A percentile compares a stretch with the other conserved stretches of the same genome.
Conservation (phyloP, 2,329 filamentous ascomycete genomes). For the Dichotomopilus funicola region DNA sequence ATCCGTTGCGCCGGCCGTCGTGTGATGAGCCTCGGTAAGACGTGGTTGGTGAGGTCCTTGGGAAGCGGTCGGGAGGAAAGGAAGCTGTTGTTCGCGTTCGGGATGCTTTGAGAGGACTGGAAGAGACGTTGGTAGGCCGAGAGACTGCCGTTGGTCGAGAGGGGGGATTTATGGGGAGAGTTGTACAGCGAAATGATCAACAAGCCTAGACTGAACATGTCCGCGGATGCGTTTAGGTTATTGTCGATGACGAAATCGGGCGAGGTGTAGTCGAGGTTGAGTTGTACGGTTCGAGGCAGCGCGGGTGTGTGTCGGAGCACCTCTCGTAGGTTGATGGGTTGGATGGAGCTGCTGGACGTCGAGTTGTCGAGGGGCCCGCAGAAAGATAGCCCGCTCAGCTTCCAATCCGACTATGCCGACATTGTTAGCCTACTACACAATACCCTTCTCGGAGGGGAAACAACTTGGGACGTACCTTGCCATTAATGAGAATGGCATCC, state of each 20-base stretch:
- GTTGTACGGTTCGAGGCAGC: slow-evolving; percentile 73
- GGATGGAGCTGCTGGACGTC: slow-evolving; percentile 66
- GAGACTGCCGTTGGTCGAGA: slow-evolving; percentile 73
- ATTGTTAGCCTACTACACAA: background rate
- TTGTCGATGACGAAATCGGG: slow-evolving; percentile 92
- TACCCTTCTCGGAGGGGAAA: background rate
- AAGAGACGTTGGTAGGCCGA: slow-evolving; percentile 83
- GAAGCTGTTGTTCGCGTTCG: slow-evolving; percentile 76
- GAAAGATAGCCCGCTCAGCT: slow-evolving; percentile 90
- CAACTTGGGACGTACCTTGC: slow-evolving; percentile 55
- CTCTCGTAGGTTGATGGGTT: slow-evolving; percentile 76
- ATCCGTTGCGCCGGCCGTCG: slow-evolving; percentile 80
- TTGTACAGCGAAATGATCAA: slow-evolving; percentile 89
- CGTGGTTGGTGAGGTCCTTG: slow-evolving; percentile 64
- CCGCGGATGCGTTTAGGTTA: slow-evolving; percentile 74
- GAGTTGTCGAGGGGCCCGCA: slow-evolving; percentile 74
- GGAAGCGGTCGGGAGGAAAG: slow-evolving; percentile 74
- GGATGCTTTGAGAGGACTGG: slow-evolving; percentile 68
- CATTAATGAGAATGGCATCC: slow-evolving; percentile 87
- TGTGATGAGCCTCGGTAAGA: slow-evolving; percentile 81
- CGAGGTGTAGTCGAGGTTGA: slow-evolving; percentile 88
- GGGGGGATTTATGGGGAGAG: slow-evolving; percentile 80
- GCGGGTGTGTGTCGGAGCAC: slow-evolving; percentile 79
- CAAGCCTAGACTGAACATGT: slow-evolving; percentile 90
- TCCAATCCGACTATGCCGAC: slow-evolving; percentile 78